A percentile compares a stretch with the other conserved stretches of the same genome.
Conservation (phyloP, 768 basidiomycete genomes). For the Pseudohyphozyma bogoriensis region DNA sequence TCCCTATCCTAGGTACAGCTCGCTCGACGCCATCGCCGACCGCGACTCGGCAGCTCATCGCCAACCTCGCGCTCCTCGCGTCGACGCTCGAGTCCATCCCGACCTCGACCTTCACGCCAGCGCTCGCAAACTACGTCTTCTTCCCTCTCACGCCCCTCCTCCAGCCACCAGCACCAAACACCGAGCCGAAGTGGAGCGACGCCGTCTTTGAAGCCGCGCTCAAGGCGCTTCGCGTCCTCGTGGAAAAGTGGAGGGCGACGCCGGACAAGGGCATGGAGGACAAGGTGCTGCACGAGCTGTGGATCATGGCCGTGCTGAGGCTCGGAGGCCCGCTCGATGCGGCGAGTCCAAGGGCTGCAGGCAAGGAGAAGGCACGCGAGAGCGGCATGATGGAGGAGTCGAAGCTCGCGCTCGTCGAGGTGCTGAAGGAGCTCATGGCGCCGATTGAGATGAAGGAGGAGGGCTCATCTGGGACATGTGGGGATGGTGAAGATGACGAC, state of each 20-base stretch:
- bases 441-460: constrained; percentile 29
- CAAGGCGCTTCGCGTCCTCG: constrained; percentile 48
- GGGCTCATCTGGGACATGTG: too few relatives aligned
- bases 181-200: constrained; percentile 72
- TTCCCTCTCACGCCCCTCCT: constrained; percentile 79
- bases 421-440: constrained; percentile 56
- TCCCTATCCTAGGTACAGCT: constrained; percentile 65
- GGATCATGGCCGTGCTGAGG: constrained; percentile 60
- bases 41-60: constrained; percentile 45
- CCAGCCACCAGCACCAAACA: constrained; percentile 51
- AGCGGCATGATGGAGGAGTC: constrained; percentile 59
- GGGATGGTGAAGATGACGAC: constrained; percentile 38
- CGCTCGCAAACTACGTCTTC: constrained; percentile 71
- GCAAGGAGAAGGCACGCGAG: constrained; percentile 51
- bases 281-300: constrained; percentile 53
- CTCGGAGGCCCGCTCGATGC: constrained; percentile 51
- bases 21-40: constrained; percentile 47
- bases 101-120: constrained; percentile 44
- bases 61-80: constrained; percentile 49
- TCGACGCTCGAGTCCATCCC: constrained; percentile 45
- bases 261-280: constrained; percentile 16
- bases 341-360: constrained; percentile 31
- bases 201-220: constrained; percentile 46
- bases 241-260: constrained; percentile 52
- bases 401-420: constrained; percentile 59